phyloP scores from a whole-genome alignment of 2,329 filamentous ascomycete genomes.

The Apiospora koreana region DNA sequence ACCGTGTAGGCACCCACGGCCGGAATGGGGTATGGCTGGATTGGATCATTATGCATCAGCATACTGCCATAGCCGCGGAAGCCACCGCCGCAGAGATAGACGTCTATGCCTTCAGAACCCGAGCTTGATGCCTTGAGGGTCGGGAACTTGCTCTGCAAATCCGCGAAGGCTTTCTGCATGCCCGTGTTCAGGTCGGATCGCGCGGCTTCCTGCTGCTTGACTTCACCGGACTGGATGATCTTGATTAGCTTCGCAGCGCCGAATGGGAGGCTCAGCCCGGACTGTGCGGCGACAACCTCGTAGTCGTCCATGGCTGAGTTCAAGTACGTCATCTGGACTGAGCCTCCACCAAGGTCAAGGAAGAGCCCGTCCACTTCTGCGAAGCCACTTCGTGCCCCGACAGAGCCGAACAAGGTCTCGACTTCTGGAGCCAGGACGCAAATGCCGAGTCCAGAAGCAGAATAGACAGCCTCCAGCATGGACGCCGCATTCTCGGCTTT shows the following conservation, averaged over 20 bases:
- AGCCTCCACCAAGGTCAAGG: slow-evolving; percentile 81
- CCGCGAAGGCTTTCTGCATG: slow-evolving; percentile 61
- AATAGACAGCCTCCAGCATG: slow-evolving; percentile 66
- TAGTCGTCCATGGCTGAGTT: slow-evolving; percentile 50
- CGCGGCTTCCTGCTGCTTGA: slow-evolving; percentile 45
- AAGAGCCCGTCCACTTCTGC: slow-evolving; percentile 71
- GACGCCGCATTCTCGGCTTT: slow-evolving; percentile 72
- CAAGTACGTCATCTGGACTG: slow-evolving; percentile 66
- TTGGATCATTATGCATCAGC: slow-evolving; percentile 74
- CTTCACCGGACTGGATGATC: slow-evolving; percentile 44
- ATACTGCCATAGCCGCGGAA: slow-evolving; percentile 91
- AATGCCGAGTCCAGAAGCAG: slow-evolving; percentile 66
- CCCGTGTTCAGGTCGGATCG: slow-evolving; percentile 55
- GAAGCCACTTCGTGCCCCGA: slow-evolving; percentile 79
- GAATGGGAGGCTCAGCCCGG: slow-evolving; percentile 61
- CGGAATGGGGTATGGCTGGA: slow-evolving; percentile 80
- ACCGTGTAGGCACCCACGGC: slow-evolving; percentile 80
- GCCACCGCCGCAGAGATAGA: slow-evolving; percentile 88
- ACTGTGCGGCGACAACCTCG: slow-evolving; percentile 52
- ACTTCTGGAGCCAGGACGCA: slow-evolving; percentile 75
- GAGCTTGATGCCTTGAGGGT: slow-evolving; percentile 43
- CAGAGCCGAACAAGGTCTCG: slow-evolving; percentile 79
- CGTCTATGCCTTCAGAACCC: slow-evolving; percentile 53
- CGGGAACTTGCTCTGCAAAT: slow-evolving; percentile 50
- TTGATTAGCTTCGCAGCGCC: slow-evolving; percentile 60